A percentile compares a stretch with the other conserved stretches of the same genome.
phyloP scores from a whole-genome alignment of 2,329 filamentous ascomycete species.

The Elsinoe batatas region DNA sequence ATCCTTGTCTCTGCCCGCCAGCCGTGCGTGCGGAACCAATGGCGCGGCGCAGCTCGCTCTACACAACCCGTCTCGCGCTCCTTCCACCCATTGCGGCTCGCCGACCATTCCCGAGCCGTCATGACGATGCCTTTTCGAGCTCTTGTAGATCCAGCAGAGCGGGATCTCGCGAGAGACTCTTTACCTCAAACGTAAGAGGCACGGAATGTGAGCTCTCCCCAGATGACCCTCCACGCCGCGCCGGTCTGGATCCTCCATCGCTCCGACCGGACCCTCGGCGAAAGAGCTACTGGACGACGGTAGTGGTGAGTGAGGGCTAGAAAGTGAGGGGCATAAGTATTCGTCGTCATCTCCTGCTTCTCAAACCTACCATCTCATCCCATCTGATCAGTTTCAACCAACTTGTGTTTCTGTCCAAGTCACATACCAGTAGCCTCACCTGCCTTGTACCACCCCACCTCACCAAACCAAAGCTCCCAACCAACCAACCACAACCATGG shows the following conservation, averaged over 20 bases:
- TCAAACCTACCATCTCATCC: background rate
- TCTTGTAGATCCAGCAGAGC: too few relatives aligned
- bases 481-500: constrained; percentile 27
- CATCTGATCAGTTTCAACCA: too few relatives aligned
- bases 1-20: background rate
- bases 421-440: background rate
- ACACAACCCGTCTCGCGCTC: background rate
- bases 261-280: too few relatives aligned
- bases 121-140: background rate
- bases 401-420: background rate
- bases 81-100: background rate
- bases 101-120: background rate
- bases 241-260: too few relatives aligned
- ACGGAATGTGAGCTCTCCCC: too few relatives aligned
- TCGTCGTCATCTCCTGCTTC: background rate
- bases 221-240: too few relatives aligned
- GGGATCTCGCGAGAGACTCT: too few relatives aligned
- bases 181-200: too few relatives aligned
- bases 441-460: background rate
- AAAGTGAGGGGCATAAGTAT: background rate
- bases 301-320: background rate
- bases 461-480: background rate
- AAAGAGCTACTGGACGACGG: too few relatives aligned
- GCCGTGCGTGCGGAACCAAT: background rate
- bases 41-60: background rate